Conservation (phyloP, 768 basidiomycete species). For the Amanita pseudoporphyria region DNA sequence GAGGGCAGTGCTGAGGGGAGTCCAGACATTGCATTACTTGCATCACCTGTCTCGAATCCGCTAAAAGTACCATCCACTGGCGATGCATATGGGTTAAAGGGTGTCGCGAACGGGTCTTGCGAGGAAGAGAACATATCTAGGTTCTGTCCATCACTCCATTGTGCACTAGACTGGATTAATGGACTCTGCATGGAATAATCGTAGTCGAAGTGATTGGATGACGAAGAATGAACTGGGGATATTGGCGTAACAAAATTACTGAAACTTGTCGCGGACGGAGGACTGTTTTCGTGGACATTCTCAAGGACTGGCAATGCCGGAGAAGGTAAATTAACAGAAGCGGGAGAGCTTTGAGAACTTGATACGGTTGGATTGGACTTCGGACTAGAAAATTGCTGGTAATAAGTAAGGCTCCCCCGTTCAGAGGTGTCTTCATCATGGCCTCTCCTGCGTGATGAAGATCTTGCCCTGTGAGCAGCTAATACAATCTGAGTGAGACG, state of each 20-base stretch:
- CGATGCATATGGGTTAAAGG: constrained; percentile 33
- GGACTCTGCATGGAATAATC: constrained; percentile 35
- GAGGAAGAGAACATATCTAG: constrained; percentile 36
- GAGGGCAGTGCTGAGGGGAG: constrained; percentile 51
- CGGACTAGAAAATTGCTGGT: constrained; percentile 50
- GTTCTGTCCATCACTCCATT: constrained; percentile 34
- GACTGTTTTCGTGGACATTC: constrained; percentile 42
- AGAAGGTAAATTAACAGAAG: constrained; percentile 63
- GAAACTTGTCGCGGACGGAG: constrained; percentile 38
- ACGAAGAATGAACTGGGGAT: constrained; percentile 41
- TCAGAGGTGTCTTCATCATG: constrained; percentile 56
- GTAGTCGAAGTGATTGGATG: constrained; percentile 50
- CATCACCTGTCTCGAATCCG: constrained; percentile 30
- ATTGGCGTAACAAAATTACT: constrained; percentile 39
- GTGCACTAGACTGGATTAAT: constrained; percentile 26
- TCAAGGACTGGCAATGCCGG: constrained; percentile 49
- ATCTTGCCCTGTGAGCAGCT: constrained; percentile 62
- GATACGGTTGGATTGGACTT: constrained; percentile 29
- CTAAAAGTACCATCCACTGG: constrained; percentile 30
- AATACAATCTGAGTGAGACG: constrained; percentile 12
- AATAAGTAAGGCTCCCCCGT: constrained; percentile 30
- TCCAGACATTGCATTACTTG: constrained; percentile 26
- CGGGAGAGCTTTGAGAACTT: constrained; percentile 70
- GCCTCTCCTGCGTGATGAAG: constrained; percentile 65
- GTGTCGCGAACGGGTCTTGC: constrained; percentile 35